Evolutionary conservation across 441 rosid species (phyloP).

Genomic region (Adansonia gregorii): DNA sequence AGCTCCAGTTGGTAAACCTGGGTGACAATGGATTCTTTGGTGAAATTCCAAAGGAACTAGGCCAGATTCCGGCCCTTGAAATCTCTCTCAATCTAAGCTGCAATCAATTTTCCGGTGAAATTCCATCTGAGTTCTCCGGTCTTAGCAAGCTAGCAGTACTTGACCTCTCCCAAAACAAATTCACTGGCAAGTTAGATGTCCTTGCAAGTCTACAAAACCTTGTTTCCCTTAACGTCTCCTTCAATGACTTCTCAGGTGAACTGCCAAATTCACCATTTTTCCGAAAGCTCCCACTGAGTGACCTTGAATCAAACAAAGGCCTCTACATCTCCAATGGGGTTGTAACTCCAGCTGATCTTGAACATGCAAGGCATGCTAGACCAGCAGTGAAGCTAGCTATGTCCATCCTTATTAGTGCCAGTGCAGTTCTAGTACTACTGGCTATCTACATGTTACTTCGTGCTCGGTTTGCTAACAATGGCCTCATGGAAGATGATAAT

Average conservation of each 20-base stretch:
- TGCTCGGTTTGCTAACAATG: constrained; percentile 40
- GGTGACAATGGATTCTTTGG: constrained; percentile 76
- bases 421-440: constrained; percentile 66
- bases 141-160: constrained; percentile 78
- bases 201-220: constrained; percentile 77
- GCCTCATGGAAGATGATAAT: constrained; percentile 45
- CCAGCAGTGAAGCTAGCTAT: constrained; percentile 64
- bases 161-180: constrained; percentile 82
- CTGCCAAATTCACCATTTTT: constrained; percentile 82
- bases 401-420: constrained; percentile 69
- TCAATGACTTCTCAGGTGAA: constrained; percentile 81
- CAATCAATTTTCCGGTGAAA: constrained; percentile 63
- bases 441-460: constrained; percentile 61
- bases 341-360: constrained; percentile 46
- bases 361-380: constrained; percentile 38
- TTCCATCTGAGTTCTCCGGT: constrained; percentile 75
- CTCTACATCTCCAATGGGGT: constrained; percentile 55
- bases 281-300: constrained; percentile 71
- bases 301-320: constrained; percentile 72
- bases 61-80: constrained; percentile 71
- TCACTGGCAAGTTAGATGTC: constrained; percentile 61
- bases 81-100: constrained; percentile 90
- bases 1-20: constrained; percentile 72
- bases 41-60: constrained; percentile 72
- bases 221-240: constrained; percentile 82